Percentiles rank a stretch among this genome's conserved stretches.
These are phyloP conservation scores for Eucalyptus microcorys DNA, from an alignment of 345 rosid species.

Conservation along the genomic window DNA sequence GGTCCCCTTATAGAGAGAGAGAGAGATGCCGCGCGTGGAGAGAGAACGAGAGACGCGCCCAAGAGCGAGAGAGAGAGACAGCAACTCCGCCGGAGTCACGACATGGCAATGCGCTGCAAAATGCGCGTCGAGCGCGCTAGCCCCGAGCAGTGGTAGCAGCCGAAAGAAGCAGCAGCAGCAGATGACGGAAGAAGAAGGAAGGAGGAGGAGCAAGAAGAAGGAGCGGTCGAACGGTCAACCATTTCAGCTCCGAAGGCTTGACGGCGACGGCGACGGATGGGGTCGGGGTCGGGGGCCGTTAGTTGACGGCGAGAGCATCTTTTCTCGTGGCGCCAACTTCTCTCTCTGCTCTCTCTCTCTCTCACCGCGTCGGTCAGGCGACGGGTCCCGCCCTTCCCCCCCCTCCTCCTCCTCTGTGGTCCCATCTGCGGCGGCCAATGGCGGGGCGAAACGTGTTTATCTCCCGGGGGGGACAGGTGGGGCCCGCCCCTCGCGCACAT, in stretches of 20 bases:
- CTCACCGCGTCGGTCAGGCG: neutral
- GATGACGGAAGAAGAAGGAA: neutral
- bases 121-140: neutral
- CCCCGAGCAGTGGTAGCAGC: neutral
- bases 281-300: neutral
- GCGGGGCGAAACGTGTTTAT: neutral
- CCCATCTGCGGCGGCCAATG: neutral
- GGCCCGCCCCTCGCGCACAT: neutral
- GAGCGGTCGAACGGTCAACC: neutral
- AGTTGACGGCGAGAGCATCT: conserved; percentile 5
- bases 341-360: neutral
- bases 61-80: neutral
- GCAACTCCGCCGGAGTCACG: neutral
- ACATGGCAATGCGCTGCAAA: neutral
- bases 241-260: neutral
- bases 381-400: neutral
- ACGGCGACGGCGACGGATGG: neutral
- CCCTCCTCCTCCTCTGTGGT: neutral
- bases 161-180: neutral
- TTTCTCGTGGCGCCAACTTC: neutral
- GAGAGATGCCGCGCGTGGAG: neutral
- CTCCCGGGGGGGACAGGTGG: neutral
- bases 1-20: neutral
- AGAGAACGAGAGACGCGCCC: neutral
- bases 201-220: neutral